Base-by-base conservation (phyloP, 2,329 filamentous ascomycete species). In the Microcyclospora pomicola region DNA sequence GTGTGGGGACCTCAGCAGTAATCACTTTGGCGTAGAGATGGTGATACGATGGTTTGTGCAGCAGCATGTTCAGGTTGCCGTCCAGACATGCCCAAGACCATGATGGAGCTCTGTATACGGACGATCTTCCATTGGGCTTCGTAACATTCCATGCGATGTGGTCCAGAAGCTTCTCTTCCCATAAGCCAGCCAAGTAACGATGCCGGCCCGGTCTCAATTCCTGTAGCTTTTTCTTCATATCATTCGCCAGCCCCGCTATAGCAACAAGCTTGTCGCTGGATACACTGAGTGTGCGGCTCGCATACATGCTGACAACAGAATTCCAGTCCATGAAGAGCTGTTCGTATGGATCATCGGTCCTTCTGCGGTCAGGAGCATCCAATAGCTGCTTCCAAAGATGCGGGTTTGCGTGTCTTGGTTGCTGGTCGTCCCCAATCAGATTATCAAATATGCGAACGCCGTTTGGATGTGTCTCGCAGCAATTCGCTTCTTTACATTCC, bases 151-250 rank as follows among this genome's bases (percentile, higher is more conserved):
- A 42, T 2, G 39, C 10, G 7, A 42, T 29, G 29, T 39, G 36
- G 9, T 19, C 6, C 4, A 37, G 3, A 2, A 42, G 34, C 15
- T 15, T 34, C 27, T 39, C 34, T 15, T 36, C 15, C 42, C 42
- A 45, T 5, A 42, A 16, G 11, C 42, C 42, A 9, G 37, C 35
- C 6, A 45, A 13, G 34, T 45, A 42, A 24, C 19, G 19, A 7
- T 24, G 19, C 19, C 7, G 4, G 19, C 19, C 19, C 4, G 19
- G 19, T 24, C 19, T 24, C 19, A 24, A 24, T 24, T 24, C 19
- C 9, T 15, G 28, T 1, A 15, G 15, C 9, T 27, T n/a, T 19
- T 27, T 15, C 11, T 24, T 37, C 31, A 37, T 37, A 13, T 38
- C 37, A 5, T 28, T 24, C 5, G 42, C 42, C 6, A 45, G 32